Conservation (phyloP, 306 rosid genomes). For the Clitoria ternatea region DNA sequence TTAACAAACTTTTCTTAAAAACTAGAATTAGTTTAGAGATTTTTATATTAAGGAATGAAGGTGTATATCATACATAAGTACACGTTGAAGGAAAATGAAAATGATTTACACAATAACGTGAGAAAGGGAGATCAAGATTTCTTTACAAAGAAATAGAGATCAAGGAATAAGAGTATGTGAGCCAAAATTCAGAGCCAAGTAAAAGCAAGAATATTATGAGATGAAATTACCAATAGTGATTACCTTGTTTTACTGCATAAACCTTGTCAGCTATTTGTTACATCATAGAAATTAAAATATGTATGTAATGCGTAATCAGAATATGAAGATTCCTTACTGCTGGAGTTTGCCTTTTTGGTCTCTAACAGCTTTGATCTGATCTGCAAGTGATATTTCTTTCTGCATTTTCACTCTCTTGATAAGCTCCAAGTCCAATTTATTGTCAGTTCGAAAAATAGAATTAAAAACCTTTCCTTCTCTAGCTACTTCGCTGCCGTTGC, state of each 20-base stretch:
- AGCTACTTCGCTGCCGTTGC: conserved; percentile 22
- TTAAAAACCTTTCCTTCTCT: conserved; percentile 27
- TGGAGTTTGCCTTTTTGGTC: conserved; percentile 39
- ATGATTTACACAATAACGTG: neutral
- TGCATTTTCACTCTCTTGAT: conserved; percentile 52
- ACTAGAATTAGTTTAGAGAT: too few species aligned
- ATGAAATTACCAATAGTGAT: neutral
- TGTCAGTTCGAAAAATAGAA: conserved; percentile 35
- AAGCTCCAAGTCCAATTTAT: conserved; percentile 64
- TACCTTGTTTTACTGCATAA: conserved; percentile 7
- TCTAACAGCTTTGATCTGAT: conserved; percentile 74
- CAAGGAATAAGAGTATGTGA: neutral
- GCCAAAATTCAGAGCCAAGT: neutral
- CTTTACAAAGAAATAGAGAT: neutral
- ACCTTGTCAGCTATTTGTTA: conserved; percentile 15
- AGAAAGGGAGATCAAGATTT: neutral
- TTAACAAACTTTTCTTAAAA: too few species aligned
- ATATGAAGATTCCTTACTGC: conserved; percentile 12
- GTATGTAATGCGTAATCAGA: neutral
- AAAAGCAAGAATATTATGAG: too few species aligned
- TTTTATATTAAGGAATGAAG: too few species aligned
- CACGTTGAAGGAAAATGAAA: neutral
- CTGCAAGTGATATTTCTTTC: conserved; percentile 61
- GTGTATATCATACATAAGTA: too few species aligned
- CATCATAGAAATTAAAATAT: conserved; percentile 17